Percentiles rank a stretch among this genome's conserved stretches.
These are phyloP conservation scores for Nicotiana undulata DNA, from an alignment of 257 asterid species.

Conservation along the genomic window DNA sequence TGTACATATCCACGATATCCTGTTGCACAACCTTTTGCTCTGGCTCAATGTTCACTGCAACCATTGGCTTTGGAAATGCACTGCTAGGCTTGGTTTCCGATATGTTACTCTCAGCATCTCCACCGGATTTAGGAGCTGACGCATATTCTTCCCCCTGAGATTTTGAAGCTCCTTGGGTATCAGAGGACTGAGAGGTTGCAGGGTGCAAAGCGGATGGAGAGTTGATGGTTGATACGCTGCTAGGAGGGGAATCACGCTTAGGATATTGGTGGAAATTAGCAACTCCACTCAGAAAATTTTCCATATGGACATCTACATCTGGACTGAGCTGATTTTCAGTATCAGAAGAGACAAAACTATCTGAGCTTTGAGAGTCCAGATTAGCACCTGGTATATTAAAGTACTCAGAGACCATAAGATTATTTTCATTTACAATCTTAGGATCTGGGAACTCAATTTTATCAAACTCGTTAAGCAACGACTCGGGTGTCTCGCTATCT, in stretches of 20 bases:
- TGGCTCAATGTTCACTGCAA: constrained; percentile 44
- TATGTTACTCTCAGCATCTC: constrained; percentile 36
- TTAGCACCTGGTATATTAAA: constrained; percentile 52
- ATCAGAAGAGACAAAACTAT: constrained; percentile 50
- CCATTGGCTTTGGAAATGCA: constrained; percentile 41
- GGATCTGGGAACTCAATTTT: constrained; percentile 96
- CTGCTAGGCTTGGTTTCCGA: constrained; percentile 21
- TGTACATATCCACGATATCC: constrained; percentile 93
- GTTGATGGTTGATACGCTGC: constrained; percentile 49
- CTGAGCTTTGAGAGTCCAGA: constrained; percentile 50
- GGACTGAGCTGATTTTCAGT: constrained; percentile 47
- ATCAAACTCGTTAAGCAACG: constrained; percentile 42
- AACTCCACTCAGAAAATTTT: constrained; percentile 27
- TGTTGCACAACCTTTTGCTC: constrained; percentile 86
- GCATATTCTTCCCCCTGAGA: constrained; percentile 32
- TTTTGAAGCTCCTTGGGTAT: constrained; percentile 39
- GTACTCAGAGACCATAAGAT: constrained; percentile 84
- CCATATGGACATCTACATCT: constrained; percentile 34
- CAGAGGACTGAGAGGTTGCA: constrained; percentile 42
- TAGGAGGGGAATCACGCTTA: constrained; percentile 53
- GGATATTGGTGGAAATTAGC: constrained; percentile 15
- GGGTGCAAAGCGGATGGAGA: constrained; percentile 41
- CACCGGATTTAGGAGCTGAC: constrained; percentile 36
- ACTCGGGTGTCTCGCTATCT: constrained; percentile 29
- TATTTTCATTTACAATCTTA: constrained; percentile 58